These are phyloP conservation scores for Dactylellina haptotyla DNA, from an alignment of 2,329 filamentous ascomycete species.

Conservation along the genomic window DNA sequence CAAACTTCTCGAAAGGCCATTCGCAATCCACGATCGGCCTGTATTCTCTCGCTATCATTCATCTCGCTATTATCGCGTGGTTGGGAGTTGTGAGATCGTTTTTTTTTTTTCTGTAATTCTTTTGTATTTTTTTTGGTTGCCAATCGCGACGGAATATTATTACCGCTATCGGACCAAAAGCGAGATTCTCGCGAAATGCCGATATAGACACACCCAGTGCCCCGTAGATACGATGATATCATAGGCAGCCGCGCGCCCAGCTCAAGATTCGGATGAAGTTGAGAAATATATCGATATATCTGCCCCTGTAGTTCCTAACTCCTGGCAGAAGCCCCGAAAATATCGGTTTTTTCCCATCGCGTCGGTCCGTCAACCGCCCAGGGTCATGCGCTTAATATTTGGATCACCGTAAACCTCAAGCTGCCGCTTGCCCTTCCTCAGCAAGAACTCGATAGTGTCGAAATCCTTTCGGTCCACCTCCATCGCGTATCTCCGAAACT, in stretches of 20 bases:
- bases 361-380: neutral
- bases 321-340: too few relatives aligned
- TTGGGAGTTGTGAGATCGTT: conserved; percentile 13
- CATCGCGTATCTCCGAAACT: conserved; percentile 77
- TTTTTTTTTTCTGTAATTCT: too few relatives aligned
- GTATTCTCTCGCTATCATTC: too few relatives aligned
- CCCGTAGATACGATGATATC: neutral
- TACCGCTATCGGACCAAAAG: conserved; percentile 6
- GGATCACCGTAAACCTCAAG: conserved; percentile 83
- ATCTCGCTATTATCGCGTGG: conserved; percentile 29
- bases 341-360: too few relatives aligned
- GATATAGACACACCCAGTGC: neutral
- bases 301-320: too few relatives aligned
- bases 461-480: conserved; percentile 83
- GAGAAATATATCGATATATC: too few relatives aligned
- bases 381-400: conserved; percentile 77
- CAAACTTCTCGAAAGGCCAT: conserved; percentile 12
- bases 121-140: neutral
- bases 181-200: too few relatives aligned
- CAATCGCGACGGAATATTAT: conserved; percentile 15
- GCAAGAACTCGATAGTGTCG: conserved; percentile 81
- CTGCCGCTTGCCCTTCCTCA: conserved; percentile 83
- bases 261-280: neutral
- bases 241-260: neutral
- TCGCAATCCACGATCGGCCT: conserved; percentile 16